Percentiles rank a stretch among this genome's conserved stretches.
phyloP scores from a whole-genome alignment of 352 stramenopile species.

The Porosira glacialis region DNA sequence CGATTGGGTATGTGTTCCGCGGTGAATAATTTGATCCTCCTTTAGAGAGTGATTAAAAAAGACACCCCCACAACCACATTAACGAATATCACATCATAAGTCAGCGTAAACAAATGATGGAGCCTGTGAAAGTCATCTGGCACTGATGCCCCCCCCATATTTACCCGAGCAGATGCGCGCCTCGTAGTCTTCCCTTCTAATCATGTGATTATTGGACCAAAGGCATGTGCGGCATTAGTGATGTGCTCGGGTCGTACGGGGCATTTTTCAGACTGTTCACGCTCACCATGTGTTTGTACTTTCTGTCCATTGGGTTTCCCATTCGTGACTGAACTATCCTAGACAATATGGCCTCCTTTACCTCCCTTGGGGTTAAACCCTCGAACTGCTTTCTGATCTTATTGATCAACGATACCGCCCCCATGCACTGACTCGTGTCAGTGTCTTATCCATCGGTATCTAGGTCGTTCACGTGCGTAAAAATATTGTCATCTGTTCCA shows the following conservation, averaged over 20 bases:
- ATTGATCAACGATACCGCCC: conserved; percentile 3
- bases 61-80: background rate
- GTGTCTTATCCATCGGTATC: background rate
- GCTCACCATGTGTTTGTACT: conserved; percentile 1
- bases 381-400: conserved; percentile 22
- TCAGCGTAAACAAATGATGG: conserved; percentile 3
- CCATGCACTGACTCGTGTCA: background rate
- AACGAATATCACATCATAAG: background rate
- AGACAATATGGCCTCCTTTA: background rate
- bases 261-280: background rate
- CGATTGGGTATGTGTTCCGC: background rate
- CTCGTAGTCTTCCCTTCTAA: background rate
- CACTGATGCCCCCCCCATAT: background rate
- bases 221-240: background rate
- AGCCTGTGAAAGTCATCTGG: conserved; percentile 1
- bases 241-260: background rate
- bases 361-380: conserved; percentile 28
- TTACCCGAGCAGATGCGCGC: background rate
- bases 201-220: background rate
- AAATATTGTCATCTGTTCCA: background rate
- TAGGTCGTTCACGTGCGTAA: conserved; percentile 28
- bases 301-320: background rate
- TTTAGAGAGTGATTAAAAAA: background rate
- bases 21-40: background rate
- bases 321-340: background rate